phyloP scores from a whole-genome alignment of 2,329 filamentous ascomycete genomes.

The Xylariaceae sp. region DNA sequence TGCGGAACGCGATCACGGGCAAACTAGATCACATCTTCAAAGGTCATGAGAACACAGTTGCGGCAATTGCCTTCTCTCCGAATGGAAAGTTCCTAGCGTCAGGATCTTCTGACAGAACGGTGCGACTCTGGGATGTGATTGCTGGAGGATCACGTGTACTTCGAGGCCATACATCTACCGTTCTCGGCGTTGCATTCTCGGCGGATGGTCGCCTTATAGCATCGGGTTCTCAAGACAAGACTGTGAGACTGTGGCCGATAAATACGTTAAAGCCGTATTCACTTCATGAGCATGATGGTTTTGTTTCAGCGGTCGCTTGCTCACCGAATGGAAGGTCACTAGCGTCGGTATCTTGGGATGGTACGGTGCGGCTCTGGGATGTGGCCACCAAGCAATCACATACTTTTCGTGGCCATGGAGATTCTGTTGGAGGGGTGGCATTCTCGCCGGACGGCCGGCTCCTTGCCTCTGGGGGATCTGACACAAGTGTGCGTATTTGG shows the following conservation, averaged over 20 bases:
- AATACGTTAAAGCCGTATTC: not conserved
- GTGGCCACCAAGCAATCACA: not conserved
- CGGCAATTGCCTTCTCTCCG: no score
- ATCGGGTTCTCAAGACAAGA: not conserved
- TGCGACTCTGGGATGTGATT: no score
- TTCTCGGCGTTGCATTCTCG: not conserved
- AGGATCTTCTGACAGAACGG: no score
- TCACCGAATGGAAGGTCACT: not conserved
- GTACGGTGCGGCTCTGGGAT: not conserved
- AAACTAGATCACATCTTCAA: no score
- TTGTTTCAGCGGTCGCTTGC: not conserved
- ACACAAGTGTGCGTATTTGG: not conserved
- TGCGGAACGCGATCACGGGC: no score
- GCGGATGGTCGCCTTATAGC: not conserved
- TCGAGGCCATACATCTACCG: not conserved
- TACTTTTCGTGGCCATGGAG: not conserved
- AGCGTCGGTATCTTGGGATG: not conserved
- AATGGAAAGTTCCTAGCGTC: no score
- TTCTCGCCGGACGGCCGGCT: not conserved
- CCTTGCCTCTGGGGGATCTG: not conserved
- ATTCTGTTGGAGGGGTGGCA: not conserved
- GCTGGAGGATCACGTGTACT: no score
- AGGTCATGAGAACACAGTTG: no score
- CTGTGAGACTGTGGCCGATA: not conserved
- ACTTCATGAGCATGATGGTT: not conserved